Conservation (phyloP, 1,284 basidiomycete genomes). For the Apiotrichum gracile region DNA sequence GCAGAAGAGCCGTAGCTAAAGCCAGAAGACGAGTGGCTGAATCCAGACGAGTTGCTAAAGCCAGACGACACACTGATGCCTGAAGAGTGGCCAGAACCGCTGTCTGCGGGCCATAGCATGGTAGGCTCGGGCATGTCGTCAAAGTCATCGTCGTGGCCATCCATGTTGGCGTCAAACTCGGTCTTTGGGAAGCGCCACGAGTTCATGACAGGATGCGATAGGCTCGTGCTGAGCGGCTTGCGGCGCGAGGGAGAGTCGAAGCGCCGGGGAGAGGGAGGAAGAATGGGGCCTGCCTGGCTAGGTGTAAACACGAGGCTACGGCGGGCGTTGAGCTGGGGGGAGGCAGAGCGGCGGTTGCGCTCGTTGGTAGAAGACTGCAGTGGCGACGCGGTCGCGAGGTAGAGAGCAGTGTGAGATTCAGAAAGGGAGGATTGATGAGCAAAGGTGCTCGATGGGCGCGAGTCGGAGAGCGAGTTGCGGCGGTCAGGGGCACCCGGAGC, state of each 20-base stretch:
- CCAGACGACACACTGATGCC: too few relatives aligned
- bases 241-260: slow-evolving; percentile 22
- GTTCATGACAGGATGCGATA: slow-evolving; percentile 34
- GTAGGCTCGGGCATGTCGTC: slow-evolving; percentile 3
- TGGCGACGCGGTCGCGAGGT: slow-evolving; percentile 42
- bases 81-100: too few relatives aligned
- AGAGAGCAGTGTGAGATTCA: slow-evolving; percentile 43
- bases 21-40: too few relatives aligned
- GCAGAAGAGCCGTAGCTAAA: too few relatives aligned
- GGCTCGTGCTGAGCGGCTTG: slow-evolving; percentile 25
- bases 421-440: slow-evolving; percentile 40
- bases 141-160: slow-evolving; percentile 10
- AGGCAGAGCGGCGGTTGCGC: slow-evolving; percentile 27
- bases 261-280: slow-evolving; percentile 11
- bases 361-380: background rate
- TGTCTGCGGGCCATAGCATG: slow-evolving; percentile 7
- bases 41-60: too few relatives aligned
- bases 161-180: too few relatives aligned
- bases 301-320: slow-evolving; percentile 36
- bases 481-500: slow-evolving; percentile 10
- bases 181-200: slow-evolving; percentile 36
- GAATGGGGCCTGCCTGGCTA: slow-evolving; percentile 29
- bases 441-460: slow-evolving; percentile 26
- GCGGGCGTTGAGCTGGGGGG: slow-evolving; percentile 30
- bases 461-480: slow-evolving; percentile 5